Evolutionary conservation across 148 eudicot genomes (phyloP).

Genomic region (Chenopodium quinoa): DNA sequence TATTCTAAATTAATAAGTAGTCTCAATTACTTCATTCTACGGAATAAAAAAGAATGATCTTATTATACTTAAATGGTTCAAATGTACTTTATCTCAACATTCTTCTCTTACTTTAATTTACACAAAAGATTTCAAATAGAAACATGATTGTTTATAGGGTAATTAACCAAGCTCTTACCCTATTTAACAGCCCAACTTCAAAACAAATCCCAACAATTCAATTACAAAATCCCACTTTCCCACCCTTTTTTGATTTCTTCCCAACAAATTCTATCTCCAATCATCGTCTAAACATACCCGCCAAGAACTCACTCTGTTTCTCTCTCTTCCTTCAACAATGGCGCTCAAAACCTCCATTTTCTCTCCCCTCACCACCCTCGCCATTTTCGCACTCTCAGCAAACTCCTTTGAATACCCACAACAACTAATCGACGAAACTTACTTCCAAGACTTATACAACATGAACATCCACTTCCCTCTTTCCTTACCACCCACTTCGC

Average conservation of each 20-base stretch:
- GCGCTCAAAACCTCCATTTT: conserved; percentile 32
- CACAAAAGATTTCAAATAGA: too few relatives aligned
- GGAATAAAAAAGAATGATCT: too few relatives aligned
- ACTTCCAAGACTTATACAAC: conserved; percentile 27
- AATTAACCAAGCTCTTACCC: too few relatives aligned
- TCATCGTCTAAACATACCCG: conserved; percentile 22
- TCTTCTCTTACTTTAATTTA: too few relatives aligned
- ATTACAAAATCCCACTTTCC: background rate
- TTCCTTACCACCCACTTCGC: conserved; percentile 11
- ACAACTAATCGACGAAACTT: conserved; percentile 22
- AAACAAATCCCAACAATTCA: background rate
- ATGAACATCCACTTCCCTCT: conserved; percentile 12
- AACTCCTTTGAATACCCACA: conserved; percentile 34
- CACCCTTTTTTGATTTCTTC: background rate
- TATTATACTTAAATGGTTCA: too few relatives aligned
- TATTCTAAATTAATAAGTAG: too few relatives aligned
- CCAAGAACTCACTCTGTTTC: conserved; percentile 19
- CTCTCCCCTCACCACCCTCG: conserved; percentile 28
- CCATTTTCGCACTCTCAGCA: background rate
- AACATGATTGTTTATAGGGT: too few relatives aligned
- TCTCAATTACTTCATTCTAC: too few relatives aligned
- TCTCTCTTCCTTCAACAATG: conserved; percentile 27
- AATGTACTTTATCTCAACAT: too few relatives aligned
- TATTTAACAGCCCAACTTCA: background rate
- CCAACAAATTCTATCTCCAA: background rate